Conservation (phyloP, 805 yeast species). For the Lipomyces lipofer region DNA sequence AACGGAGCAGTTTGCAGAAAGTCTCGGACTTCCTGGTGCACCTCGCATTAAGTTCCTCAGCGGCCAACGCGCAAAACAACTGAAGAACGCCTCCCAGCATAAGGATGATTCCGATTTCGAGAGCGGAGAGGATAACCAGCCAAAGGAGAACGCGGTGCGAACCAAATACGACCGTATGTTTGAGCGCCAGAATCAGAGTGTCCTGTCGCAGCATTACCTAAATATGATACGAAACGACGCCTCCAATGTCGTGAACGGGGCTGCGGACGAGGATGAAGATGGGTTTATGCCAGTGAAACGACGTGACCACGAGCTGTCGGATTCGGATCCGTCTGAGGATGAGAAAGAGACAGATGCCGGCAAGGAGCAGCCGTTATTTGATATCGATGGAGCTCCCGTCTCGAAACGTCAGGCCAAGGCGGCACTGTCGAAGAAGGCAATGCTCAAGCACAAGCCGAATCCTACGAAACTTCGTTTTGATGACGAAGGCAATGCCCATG, state of each 20-base stretch:
- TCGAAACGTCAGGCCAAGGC: conserved; percentile 84
- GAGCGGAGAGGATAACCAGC: conserved; percentile 61
- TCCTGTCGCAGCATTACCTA: conserved; percentile 83
- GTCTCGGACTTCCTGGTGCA: conserved; percentile 93
- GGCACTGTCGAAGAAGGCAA: conserved; percentile 79
- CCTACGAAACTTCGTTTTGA: conserved; percentile 84
- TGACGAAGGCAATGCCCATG: conserved; percentile 92
- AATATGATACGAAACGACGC: conserved; percentile 58
- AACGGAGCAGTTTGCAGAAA: conserved; percentile 77
- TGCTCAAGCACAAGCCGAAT: conserved; percentile 60
- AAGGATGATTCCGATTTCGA: conserved; percentile 51
- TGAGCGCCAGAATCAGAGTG: conserved; percentile 89
- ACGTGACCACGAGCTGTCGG: conserved; percentile 60
- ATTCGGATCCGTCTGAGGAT: conserved; percentile 30
- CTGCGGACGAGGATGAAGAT: conserved; percentile 49
- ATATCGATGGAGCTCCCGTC: conserved; percentile 57
- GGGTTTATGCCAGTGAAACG: conserved; percentile 84
- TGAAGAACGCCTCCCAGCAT: conserved; percentile 78
- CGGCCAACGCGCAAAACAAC: conserved; percentile 56
- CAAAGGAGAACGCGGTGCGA: conserved; percentile 52
- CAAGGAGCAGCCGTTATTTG: conserved; percentile 15
- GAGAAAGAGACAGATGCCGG: conserved; percentile 45
- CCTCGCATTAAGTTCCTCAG: conserved; percentile 82
- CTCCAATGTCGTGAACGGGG: neutral
- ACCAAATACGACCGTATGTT: conserved; percentile 96